These are phyloP conservation scores for Sonneratia alba DNA, from an alignment of 345 rosid genomes.

Conservation along the genomic window DNA sequence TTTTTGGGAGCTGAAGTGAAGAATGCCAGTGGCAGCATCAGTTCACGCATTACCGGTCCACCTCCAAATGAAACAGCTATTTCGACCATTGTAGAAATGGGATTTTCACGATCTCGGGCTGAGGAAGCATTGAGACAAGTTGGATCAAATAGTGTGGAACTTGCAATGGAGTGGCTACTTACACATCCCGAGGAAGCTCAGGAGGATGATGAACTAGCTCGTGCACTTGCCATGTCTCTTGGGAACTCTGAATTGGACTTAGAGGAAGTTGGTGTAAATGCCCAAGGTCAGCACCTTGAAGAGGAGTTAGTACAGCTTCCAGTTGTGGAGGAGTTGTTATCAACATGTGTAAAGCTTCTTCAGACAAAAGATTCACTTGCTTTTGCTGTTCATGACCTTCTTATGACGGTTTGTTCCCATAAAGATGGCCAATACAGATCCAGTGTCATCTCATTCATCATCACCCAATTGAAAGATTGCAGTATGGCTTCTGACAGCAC, in stretches of 20 bases:
- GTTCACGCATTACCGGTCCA: constrained; percentile 65
- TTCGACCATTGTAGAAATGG: constrained; percentile 93
- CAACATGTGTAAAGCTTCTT: constrained; percentile 77
- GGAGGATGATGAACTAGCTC: constrained; percentile 98
- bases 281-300: constrained; percentile 39
- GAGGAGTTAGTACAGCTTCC: constrained; percentile 79
- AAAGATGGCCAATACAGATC: constrained; percentile 81
- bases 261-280: constrained; percentile 53
- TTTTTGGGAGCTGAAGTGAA: constrained; percentile 94
- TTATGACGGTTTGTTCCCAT: constrained; percentile 73
- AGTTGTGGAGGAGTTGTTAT: constrained; percentile 73
- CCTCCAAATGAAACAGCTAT: constrained; percentile 88
- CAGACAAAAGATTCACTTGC: constrained; percentile 85
- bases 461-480: constrained; percentile 54
- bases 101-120: constrained; percentile 85
- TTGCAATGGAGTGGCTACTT: constrained; percentile 98
- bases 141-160: constrained; percentile 84
- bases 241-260: constrained; percentile 78
- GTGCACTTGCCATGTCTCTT: constrained; percentile 93
- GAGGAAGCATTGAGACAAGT: constrained; percentile 96
- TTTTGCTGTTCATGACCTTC: constrained; percentile 84
- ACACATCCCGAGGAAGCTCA: constrained; percentile 83
- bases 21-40: constrained; percentile 36
- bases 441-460: constrained; percentile 61
- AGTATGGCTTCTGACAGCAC: constrained; percentile 42